Evolutionary conservation across 1,284 basidiomycete species (phyloP).

Genomic region (Serendipita sp.): DNA sequence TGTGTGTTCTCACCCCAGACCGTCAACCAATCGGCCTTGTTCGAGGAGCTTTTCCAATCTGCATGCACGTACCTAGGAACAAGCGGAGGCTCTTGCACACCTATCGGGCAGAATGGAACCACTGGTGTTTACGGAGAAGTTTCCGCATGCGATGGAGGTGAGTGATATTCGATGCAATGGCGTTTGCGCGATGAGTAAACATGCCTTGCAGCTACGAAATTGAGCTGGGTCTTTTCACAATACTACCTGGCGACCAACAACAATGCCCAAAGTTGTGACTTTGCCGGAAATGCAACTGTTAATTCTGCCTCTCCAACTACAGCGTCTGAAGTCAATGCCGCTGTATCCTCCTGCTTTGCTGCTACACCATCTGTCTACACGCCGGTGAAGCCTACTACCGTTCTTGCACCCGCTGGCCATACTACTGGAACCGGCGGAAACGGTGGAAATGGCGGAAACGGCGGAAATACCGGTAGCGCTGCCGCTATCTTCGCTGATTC

Average conservation of each 20-base stretch:
- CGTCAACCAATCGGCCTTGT: constrained; percentile 46
- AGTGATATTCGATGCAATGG: constrained; percentile 20
- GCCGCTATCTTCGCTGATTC: not conserved
- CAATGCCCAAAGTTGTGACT: constrained; percentile 51
- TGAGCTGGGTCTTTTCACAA: constrained; percentile 72
- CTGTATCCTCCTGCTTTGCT: constrained; percentile 56
- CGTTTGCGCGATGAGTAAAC: not conserved
- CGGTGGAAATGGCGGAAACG: not conserved
- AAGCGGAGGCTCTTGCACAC: constrained; percentile 43
- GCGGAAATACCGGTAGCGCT: not conserved
- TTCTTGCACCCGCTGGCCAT: not conserved
- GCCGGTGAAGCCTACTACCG: constrained; percentile 34
- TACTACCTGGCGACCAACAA: constrained; percentile 58
- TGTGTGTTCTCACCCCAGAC: constrained; percentile 58
- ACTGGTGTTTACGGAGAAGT: constrained; percentile 64
- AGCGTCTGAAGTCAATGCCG: constrained; percentile 40
- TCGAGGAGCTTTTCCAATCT: constrained; percentile 55
- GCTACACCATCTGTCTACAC: constrained; percentile 55
- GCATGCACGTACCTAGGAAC: constrained; percentile 59
- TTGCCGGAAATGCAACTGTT: constrained; percentile 71
- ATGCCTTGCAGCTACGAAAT: constrained; percentile 41
- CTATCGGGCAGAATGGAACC: constrained; percentile 59
- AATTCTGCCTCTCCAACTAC: constrained; percentile 42
- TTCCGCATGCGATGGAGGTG: constrained; percentile 61
- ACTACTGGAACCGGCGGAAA: not conserved